These are phyloP conservation scores for Wickerhamiella hasegawae DNA, from an alignment of 805 yeast species.

Conservation along the genomic window DNA sequence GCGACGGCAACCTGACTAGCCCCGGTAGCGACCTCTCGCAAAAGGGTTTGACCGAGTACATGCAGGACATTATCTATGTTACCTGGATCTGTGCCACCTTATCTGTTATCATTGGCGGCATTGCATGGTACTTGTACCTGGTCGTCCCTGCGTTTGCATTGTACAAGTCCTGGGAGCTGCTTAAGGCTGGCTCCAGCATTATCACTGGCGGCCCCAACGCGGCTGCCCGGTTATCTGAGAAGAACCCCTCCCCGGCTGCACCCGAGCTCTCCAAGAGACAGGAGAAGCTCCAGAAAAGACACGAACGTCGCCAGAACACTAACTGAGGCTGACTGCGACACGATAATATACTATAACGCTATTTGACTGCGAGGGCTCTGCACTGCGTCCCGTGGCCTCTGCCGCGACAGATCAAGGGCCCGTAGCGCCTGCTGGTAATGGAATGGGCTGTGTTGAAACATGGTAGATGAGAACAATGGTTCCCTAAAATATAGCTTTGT, in stretches of 20 bases:
- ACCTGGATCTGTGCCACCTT: slow-evolving; percentile 43
- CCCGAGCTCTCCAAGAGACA: slow-evolving; percentile 5
- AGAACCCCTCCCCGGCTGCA: neutral
- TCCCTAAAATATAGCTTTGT: slow-evolving; percentile 17
- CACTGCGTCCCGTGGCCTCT: no score
- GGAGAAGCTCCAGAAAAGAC: slow-evolving; percentile 4
- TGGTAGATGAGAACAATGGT: slow-evolving; percentile 20
- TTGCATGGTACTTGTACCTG: slow-evolving; percentile 42
- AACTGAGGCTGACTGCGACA: neutral
- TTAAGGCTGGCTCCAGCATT: slow-evolving; percentile 10
- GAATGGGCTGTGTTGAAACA: slow-evolving; percentile 22
- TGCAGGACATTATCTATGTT: slow-evolving; percentile 53
- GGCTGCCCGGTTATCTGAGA: neutral
- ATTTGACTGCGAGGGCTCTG: no score
- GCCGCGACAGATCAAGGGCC: no score
- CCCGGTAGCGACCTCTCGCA: slow-evolving; percentile 50
- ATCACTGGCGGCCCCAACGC: slow-evolving; percentile 6
- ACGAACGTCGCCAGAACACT: neutral
- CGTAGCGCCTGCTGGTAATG: slow-evolving; percentile 21
- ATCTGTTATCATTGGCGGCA: slow-evolving; percentile 38
- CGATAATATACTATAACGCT: slow-evolving; percentile 2
- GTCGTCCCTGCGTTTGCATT: slow-evolving; percentile 10
- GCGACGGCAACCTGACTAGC: slow-evolving; percentile 30
- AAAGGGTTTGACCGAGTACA: slow-evolving; percentile 52
- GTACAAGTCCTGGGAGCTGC: slow-evolving; percentile 12